phyloP scores from a whole-genome alignment of 2,329 filamentous ascomycete species.

The Furcasterigmium sp. region DNA sequence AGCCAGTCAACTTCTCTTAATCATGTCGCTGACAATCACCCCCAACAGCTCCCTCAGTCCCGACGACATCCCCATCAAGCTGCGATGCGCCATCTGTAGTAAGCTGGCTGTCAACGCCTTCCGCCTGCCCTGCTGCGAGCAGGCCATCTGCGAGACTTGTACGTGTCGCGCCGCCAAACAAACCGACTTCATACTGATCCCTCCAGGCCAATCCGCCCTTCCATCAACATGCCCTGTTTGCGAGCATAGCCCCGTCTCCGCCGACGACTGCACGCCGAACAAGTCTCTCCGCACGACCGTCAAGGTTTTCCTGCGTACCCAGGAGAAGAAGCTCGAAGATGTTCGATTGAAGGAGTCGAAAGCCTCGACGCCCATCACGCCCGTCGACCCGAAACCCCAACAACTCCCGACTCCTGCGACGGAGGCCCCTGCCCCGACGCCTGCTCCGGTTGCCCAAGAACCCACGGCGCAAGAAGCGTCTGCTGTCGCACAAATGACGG shows the following conservation, averaged over 20 bases:
- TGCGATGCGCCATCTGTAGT: slow-evolving; percentile 91
- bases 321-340: slow-evolving; percentile 81
- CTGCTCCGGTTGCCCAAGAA: background rate
- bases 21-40: slow-evolving; percentile 8
- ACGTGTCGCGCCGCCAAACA: slow-evolving; percentile 25
- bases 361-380: slow-evolving; percentile 31
- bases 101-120: slow-evolving; percentile 87
- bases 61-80: slow-evolving; percentile 90
- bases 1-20: too few relatives aligned
- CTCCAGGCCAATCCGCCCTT: slow-evolving; percentile 66
- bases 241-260: slow-evolving; percentile 82
- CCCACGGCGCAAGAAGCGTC: background rate
- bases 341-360: slow-evolving; percentile 46
- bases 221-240: slow-evolving; percentile 84
- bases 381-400: slow-evolving; percentile 33
- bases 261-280: slow-evolving; percentile 81
- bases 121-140: slow-evolving; percentile 90
- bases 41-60: slow-evolving; percentile 62
- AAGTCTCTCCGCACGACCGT: slow-evolving; percentile 91
- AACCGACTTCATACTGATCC: background rate
- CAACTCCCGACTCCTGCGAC: slow-evolving; percentile 17
- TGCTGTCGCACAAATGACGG: background rate
- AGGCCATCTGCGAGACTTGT: slow-evolving; percentile 90
- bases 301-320: slow-evolving; percentile 82
- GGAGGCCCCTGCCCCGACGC: slow-evolving; percentile 9